Conservation (phyloP, 768 basidiomycete genomes). For the Suillus plorans region DNA sequence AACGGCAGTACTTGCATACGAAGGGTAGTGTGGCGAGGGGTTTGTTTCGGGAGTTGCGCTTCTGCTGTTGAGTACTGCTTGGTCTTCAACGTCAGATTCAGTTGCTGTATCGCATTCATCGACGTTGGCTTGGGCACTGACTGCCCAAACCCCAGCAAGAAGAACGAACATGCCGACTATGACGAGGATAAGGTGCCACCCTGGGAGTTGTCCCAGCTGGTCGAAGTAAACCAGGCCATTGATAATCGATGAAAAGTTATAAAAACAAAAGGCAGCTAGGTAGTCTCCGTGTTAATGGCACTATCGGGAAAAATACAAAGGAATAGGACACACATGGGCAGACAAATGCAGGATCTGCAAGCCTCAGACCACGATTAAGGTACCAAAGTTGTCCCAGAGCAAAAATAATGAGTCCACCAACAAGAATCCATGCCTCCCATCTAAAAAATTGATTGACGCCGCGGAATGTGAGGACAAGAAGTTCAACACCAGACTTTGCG, state of each 20-base stretch:
- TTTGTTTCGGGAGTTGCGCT: neutral
- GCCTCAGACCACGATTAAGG: slow-evolving; percentile 72
- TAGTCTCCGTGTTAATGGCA: slow-evolving; percentile 7
- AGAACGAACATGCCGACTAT: slow-evolving; percentile 73
- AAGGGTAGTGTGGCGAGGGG: no score
- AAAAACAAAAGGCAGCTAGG: slow-evolving; percentile 89
- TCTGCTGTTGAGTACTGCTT: neutral
- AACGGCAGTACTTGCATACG: slow-evolving; percentile 18
- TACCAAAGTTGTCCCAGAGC: slow-evolving; percentile 86
- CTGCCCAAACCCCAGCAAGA: slow-evolving; percentile 87
- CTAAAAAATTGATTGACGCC: slow-evolving; percentile 82
- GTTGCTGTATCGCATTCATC: slow-evolving; percentile 39
- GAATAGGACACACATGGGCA: slow-evolving; percentile 66
- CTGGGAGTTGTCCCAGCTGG: slow-evolving; percentile 72
- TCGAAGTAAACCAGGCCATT: slow-evolving; percentile 90
- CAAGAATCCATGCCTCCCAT: slow-evolving; percentile 82
- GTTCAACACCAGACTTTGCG: slow-evolving; percentile 91
- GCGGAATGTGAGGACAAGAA: slow-evolving; percentile 73
- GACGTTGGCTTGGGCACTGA: slow-evolving; percentile 67
- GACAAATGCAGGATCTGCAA: slow-evolving; percentile 83
- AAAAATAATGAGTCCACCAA: slow-evolving; percentile 68
- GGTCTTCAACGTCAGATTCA: slow-evolving; percentile 6
- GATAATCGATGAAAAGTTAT: slow-evolving; percentile 89
- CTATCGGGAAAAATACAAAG: neutral
- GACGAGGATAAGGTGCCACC: slow-evolving; percentile 73